phyloP scores from a whole-genome alignment of 495 filamentous ascomycete species.

The Immersiella caudata region DNA sequence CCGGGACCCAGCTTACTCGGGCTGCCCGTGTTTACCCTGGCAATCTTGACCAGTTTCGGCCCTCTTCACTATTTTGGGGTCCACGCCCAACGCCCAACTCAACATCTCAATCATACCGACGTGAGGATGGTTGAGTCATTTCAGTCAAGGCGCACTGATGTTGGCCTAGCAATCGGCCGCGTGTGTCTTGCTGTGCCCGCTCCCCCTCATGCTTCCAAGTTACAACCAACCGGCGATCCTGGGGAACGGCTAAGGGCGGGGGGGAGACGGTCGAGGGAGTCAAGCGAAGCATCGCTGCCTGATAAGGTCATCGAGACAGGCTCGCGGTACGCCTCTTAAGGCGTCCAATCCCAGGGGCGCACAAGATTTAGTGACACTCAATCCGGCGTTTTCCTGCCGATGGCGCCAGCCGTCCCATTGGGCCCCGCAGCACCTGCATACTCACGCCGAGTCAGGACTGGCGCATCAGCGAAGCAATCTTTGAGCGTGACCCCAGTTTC shows the following conservation, averaged over 20 bases:
- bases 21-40: background rate
- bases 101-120: background rate
- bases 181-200: background rate
- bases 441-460: slow-evolving; percentile 7
- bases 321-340: slow-evolving; percentile 20
- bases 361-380: slow-evolving; percentile 10
- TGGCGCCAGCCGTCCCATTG: slow-evolving; percentile 2
- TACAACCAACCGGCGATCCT: slow-evolving; percentile 1
- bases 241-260: background rate
- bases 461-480: background rate
- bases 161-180: background rate
- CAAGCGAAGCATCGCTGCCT: slow-evolving; percentile 21
- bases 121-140: slow-evolving; percentile 14
- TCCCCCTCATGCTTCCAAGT: background rate
- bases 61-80: background rate
- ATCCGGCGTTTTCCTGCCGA: slow-evolving; percentile 5
- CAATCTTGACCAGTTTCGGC: background rate
- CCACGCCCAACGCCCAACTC: background rate
- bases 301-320: slow-evolving; percentile 24
- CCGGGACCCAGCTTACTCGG: slow-evolving; percentile 3
- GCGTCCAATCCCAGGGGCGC: slow-evolving; percentile 26
- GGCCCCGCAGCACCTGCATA: background rate
- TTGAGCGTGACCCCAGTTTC: slow-evolving; percentile 9
- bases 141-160: slow-evolving; percentile 15
- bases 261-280: background rate